Percentiles rank a stretch among this genome's conserved stretches.
Evolutionary conservation across 441 rosid species (phyloP).

Genomic region (Brassica balearica): DNA sequence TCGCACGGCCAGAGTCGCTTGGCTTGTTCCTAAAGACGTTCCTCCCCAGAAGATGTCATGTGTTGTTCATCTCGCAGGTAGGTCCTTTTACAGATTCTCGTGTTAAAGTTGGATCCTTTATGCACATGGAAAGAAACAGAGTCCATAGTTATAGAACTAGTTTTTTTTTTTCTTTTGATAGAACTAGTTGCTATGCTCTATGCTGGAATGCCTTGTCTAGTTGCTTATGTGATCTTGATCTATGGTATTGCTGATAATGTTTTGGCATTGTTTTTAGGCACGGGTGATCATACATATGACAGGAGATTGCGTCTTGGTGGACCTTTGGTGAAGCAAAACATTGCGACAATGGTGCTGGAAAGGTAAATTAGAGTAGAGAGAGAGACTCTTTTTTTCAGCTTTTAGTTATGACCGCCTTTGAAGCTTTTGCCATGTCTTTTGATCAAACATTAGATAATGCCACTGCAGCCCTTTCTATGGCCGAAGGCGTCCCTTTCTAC

Average conservation of each 20-base stretch:
- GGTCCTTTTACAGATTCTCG: slow-evolving; percentile 32
- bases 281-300: slow-evolving; percentile 91
- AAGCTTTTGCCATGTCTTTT: slow-evolving; percentile 43
- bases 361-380: slow-evolving; percentile 59
- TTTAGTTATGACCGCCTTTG: slow-evolving; percentile 35
- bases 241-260: slow-evolving; percentile 11
- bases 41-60: slow-evolving; percentile 90
- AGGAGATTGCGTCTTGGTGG: slow-evolving; percentile 92
- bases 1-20: slow-evolving; percentile 84
- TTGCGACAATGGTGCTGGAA: slow-evolving; percentile 98
- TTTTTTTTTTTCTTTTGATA: too few species aligned
- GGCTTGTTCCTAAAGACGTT: slow-evolving; percentile 76
- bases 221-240: neutral
- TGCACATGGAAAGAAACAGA: neutral
- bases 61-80: slow-evolving; percentile 98
- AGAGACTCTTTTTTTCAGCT: neutral
- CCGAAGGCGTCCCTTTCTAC: slow-evolving; percentile 85
- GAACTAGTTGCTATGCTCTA: neutral
- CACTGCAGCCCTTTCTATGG: slow-evolving; percentile 95
- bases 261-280: slow-evolving; percentile 60
- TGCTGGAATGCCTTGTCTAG: neutral
- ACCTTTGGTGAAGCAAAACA: slow-evolving; percentile 83
- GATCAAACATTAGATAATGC: slow-evolving; percentile 43
- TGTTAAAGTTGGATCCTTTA: neutral
- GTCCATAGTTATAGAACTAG: neutral